Base-by-base conservation (phyloP, 176 grass and related monocot genomes). In the Lolium rigidum region DNA sequence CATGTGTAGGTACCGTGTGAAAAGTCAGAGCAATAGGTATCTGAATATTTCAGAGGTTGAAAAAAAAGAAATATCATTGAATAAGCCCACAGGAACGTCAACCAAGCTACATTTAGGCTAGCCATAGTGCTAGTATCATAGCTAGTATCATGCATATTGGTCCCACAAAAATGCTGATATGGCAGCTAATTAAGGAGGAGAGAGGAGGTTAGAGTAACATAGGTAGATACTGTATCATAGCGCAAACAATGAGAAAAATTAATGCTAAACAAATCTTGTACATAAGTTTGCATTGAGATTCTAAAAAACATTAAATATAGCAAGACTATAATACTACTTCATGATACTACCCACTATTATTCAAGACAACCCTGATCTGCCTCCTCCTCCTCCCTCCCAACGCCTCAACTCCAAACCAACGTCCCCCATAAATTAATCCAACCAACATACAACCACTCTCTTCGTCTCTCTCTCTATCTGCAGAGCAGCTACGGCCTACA, bases 391-490 rank as follows among this genome's bases (percentile, higher is more conserved):
- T 39, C 62, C 31, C 28, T 44, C 68, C 18, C 69, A 24, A 13
- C 69, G 41, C 5, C 6, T 13, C 70, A 73, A 48, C 70, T 73
- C 70, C 70, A 13, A 73, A 73, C 70, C n/a, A 73, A 47, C 70
- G 9, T 11, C 4, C 4, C 71, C 46, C 13, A 74, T 50, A 74
- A 74, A 51, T 74, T 48, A 74, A 28, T 74, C 70, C 44, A 74
- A 74, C 70, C 12, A 73, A 73, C 41, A 48, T 2, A 48, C 44
- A 73, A 74, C 70, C 44, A 16, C 39, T 71, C 65, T 22, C 20
- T 61, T 12, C 15, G 11, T 37, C 63, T 66, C 26, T 15, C 4
- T 22, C 41, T 73, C n/a, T 48, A 12, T 74, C 71, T 24, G 35
- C 46, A 26, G 70, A 49, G 44, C 21, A 72, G 20, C 10, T 48